Evolutionary conservation across 2,329 filamentous ascomycete genomes (phyloP).

Genomic region (Polychaeton citri): DNA sequence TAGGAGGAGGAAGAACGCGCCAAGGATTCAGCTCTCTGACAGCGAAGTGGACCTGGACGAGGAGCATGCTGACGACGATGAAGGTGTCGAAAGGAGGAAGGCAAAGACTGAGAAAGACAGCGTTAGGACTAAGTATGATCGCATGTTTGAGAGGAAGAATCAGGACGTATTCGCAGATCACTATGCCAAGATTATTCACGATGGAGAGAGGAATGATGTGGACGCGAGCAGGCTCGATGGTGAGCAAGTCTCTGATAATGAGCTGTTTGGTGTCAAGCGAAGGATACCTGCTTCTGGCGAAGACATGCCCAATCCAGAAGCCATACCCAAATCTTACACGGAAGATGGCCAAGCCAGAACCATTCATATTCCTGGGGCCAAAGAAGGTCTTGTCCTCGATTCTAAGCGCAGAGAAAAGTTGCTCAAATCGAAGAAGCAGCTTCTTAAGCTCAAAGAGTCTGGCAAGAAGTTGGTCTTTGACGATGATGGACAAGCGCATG

Average conservation of each 20-base stretch:
- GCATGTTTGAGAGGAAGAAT: conserved; percentile 95
- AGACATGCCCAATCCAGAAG: conserved; percentile 22
- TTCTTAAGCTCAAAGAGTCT: conserved; percentile 79
- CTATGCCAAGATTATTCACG: conserved; percentile 71
- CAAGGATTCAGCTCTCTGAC: conserved; percentile 44
- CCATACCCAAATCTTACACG: conserved; percentile 23
- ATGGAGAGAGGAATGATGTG: conserved; percentile 35
- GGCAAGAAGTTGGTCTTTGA: conserved; percentile 81
- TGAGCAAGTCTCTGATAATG: conserved; percentile 30
- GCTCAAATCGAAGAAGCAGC: conserved; percentile 85
- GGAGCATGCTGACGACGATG: conserved; percentile 43
- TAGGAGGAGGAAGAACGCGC: conserved; percentile 77
- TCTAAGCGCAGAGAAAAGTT: conserved; percentile 92
- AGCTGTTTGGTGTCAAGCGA: conserved; percentile 83
- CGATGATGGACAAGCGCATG: conserved; percentile 75
- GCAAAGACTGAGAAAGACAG: conserved; percentile 44
- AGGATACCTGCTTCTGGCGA: conserved; percentile 51
- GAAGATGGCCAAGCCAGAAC: conserved; percentile 40
- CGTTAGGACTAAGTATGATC: conserved; percentile 88
- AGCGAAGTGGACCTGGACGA: conserved; percentile 48
- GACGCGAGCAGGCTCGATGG: conserved; percentile 21
- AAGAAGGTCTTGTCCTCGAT: conserved; percentile 68
- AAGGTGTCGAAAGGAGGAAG: conserved; percentile 34
- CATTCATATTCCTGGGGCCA: conserved; percentile 52
- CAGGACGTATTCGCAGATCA: conserved; percentile 92